These are phyloP conservation scores for Claviceps quebecensis DNA, from an alignment of 2,329 filamentous ascomycete species.

Conservation along the genomic window DNA sequence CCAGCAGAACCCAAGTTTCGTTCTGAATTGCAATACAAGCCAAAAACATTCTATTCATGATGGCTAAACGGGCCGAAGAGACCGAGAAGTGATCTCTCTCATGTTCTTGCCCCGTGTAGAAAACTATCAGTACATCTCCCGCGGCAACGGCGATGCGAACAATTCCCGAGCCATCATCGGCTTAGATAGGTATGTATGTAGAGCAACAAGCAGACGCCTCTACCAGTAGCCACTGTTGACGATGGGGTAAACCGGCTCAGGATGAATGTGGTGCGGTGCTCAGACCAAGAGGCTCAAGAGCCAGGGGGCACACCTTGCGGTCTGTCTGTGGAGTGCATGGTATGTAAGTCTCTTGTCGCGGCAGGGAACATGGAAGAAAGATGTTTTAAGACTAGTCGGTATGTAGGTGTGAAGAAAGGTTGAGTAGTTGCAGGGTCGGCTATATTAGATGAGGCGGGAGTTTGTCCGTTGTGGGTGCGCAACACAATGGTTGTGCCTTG, in stretches of 20 bases:
- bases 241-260: not conserved
- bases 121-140: conserved; percentile 2
- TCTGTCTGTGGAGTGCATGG: conserved; percentile 8
- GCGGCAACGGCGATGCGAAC: conserved; percentile 2
- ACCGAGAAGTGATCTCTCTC: not conserved
- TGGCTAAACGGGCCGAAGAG: not conserved
- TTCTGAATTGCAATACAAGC: not conserved
- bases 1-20: not conserved
- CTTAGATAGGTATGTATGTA: not conserved
- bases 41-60: not conserved
- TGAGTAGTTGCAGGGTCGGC: conserved; percentile 16
- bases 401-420: conserved; percentile 10
- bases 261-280: conserved; percentile 1
- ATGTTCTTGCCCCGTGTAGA: not conserved
- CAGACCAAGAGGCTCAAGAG: conserved; percentile 1
- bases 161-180: not conserved
- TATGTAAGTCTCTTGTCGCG: not conserved
- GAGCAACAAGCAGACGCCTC: not conserved
- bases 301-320: conserved; percentile 9
- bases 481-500: not conserved
- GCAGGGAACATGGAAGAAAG: conserved; percentile 5
- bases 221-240: not conserved
- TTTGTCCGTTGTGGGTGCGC: not conserved
- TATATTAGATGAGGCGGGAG: conserved; percentile 12
- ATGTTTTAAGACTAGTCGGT: conserved; percentile 5